Base-by-base conservation (phyloP, 768 basidiomycete genomes). In the Kondoa malvinella region DNA sequence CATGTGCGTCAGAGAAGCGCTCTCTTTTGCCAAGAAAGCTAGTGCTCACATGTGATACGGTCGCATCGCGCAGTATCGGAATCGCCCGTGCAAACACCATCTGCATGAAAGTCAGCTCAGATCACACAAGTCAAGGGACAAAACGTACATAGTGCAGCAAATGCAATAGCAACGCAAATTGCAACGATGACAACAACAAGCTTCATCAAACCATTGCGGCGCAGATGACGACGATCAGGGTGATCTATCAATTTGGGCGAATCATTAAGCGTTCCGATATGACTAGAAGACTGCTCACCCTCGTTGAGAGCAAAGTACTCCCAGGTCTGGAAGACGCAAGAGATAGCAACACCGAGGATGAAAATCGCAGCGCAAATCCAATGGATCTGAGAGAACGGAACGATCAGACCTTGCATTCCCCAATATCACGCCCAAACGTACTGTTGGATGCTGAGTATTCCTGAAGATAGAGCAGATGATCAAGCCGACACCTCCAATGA, bases 121-220 rank as follows among this genome's bases (percentile, higher is more conserved):
- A 50, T 50, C 40, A 50, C 8, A 50, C 12, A 50, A 8, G 40
- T 21, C 21, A 50, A 50, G 40, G 21, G 21, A 8, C 40, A 50
- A 50, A 50, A 50, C 40, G 8, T 21, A 50, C 40, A 31, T 12
- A 25, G 30, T 0, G 69, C 74, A 3, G 71, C 78, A 60, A 80
- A 80, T 0, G 73, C 72, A 65, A 80, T 77, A 1, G 78, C 78
- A 26, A 69, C 66, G 1, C 59, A 34, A 50, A 80, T 73, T 17
- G 79, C 78, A 3, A 74, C 16, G 16, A 34, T 61, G 25, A 79
- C 77, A 56, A 80, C 72, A 40, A 74, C 27, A 27, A 78, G 72
- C 72, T 80, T 80, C 66, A 75, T 65, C 67, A 77, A 72, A 2
- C 77, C 74, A 70, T 78, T 79, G n/a, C 77, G 71, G 14, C 68